Conservation (phyloP, 768 basidiomycete genomes). For the Hypsizygus marmoreus region DNA sequence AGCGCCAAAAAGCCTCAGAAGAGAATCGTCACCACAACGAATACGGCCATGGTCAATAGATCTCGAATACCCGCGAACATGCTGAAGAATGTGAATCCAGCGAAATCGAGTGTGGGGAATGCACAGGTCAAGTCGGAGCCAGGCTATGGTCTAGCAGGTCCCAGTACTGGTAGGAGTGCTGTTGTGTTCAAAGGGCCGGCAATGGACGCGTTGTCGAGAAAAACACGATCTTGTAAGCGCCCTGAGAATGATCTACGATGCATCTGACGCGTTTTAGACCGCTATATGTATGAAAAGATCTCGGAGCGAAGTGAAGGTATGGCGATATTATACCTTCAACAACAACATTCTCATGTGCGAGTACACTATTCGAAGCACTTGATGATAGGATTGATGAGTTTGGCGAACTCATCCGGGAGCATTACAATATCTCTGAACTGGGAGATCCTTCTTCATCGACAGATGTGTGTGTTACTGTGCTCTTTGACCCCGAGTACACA, state of each 20-base stretch:
- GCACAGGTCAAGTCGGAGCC: conserved; percentile 40
- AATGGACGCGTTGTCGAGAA: conserved; percentile 36
- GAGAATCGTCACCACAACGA: conserved; percentile 24
- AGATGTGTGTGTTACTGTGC: conserved; percentile 33
- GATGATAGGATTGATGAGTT: conserved; percentile 89
- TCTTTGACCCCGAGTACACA: conserved; percentile 1
- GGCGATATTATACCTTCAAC: conserved; percentile 4
- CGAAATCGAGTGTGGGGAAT: conserved; percentile 12
- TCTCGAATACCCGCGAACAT: conserved; percentile 31
- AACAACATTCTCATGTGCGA: conserved; percentile 4
- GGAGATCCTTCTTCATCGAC: conserved; percentile 65
- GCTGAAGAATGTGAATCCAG: conserved; percentile 21
- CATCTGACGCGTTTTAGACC: conserved; percentile 44
- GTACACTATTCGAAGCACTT: conserved; percentile 49
- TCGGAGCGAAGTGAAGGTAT: conserved; percentile 82
- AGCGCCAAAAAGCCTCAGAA: conserved; percentile 33
- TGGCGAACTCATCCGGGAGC: conserved; percentile 67
- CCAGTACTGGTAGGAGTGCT: conserved; percentile 28
- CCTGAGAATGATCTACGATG: neutral
- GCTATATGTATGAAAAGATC: conserved; percentile 95
- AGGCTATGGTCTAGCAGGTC: conserved; percentile 23
- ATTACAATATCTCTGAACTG: conserved; percentile 73
- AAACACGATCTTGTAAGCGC: conserved; percentile 59
- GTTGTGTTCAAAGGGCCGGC: conserved; percentile 42
- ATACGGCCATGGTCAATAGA: conserved; percentile 36